phyloP scores from a whole-genome alignment of 1,284 basidiomycete species.

The Pyrrhoderma noxium region DNA sequence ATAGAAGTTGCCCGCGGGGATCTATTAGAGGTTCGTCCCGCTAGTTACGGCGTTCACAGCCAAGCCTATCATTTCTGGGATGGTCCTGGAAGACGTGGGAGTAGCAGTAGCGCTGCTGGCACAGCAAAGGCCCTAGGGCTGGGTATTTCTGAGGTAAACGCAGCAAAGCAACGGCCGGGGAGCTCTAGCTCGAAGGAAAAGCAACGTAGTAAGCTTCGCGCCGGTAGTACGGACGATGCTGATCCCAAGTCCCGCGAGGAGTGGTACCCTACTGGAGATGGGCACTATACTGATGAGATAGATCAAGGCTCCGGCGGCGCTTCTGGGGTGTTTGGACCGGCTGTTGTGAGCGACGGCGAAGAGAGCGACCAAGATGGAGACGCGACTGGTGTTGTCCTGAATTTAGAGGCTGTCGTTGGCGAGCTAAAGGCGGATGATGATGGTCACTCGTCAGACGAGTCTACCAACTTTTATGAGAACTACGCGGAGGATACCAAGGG shows the following conservation, averaged over 20 bases:
- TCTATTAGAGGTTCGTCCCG: constrained; percentile 82
- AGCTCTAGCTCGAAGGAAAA: constrained; percentile 6
- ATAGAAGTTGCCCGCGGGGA: constrained; percentile 93
- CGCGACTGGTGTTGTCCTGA: neutral
- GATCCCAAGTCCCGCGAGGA: constrained; percentile 2
- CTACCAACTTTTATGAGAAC: constrained; percentile 78
- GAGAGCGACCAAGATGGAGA: constrained; percentile 3
- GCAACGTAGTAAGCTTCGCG: constrained; percentile 5
- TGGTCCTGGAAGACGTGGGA: constrained; percentile 51
- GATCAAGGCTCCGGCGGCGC: constrained; percentile 14
- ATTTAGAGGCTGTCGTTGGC: neutral
- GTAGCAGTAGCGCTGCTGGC: constrained; percentile 4
- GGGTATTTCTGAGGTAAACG: neutral
- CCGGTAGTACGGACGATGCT: constrained; percentile 1
- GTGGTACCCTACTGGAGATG: neutral
- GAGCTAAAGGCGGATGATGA: constrained; percentile 30
- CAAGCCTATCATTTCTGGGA: constrained; percentile 93
- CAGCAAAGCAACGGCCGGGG: constrained; percentile 6
- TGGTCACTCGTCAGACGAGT: constrained; percentile 40
- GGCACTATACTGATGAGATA: neutral
- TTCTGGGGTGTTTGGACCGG: constrained; percentile 9
- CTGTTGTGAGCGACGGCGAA: constrained; percentile 12
- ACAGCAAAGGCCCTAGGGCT: constrained; percentile 4
- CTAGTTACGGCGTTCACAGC: constrained; percentile 83
- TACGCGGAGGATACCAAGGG: constrained; percentile 78